These are phyloP conservation scores for Xylaria hypoxylon DNA, from an alignment of 2,329 filamentous ascomycete species.

Conservation along the genomic window DNA sequence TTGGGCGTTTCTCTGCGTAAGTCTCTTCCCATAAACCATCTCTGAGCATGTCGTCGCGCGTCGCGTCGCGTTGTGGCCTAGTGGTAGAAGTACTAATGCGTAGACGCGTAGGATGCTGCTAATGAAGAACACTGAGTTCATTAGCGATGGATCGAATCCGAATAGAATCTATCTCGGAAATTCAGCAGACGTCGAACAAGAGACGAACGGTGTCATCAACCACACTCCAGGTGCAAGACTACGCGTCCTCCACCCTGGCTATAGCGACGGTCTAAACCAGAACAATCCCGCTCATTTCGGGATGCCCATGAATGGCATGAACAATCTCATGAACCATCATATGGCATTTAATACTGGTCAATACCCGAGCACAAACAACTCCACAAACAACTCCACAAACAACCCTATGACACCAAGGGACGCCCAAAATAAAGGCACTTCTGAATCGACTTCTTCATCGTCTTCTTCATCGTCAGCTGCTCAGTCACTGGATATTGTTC, in stretches of 20 bases:
- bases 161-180: constrained; percentile 1
- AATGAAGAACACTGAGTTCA: not conserved
- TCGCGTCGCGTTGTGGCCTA: not conserved
- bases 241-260: not conserved
- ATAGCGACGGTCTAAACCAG: not conserved
- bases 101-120: not conserved
- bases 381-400: too few species aligned
- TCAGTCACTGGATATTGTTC: too few species aligned
- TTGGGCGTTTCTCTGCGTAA: not conserved
- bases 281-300: not conserved
- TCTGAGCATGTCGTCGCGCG: not conserved
- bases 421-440: too few species aligned
- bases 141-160: not conserved
- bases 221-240: not conserved
- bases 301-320: not conserved
- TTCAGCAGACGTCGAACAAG: not conserved
- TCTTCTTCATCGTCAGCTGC: too few species aligned
- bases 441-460: too few species aligned
- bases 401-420: too few species aligned
- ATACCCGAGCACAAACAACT: too few species aligned
- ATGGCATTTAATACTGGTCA: too few species aligned
- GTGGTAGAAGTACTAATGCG: not conserved
- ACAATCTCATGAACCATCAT: not conserved
- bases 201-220: not conserved
- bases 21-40: not conserved